These are phyloP conservation scores for Canariomyces notabilis DNA, from an alignment of 2,329 filamentous ascomycete species.

Conservation along the genomic window DNA sequence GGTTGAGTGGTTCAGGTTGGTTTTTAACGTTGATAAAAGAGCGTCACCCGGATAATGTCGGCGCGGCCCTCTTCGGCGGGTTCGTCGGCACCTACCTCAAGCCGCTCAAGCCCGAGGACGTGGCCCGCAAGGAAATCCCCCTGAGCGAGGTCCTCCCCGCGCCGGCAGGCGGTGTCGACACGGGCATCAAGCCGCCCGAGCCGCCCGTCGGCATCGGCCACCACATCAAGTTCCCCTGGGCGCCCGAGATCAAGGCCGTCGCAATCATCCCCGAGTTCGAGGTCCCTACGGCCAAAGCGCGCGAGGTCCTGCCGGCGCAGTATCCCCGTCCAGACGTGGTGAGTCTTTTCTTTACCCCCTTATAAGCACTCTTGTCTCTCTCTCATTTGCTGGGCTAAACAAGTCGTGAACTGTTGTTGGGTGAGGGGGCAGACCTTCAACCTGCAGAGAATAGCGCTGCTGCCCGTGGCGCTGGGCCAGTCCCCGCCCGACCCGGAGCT, in stretches of 20 bases:
- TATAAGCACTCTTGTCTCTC: neutral
- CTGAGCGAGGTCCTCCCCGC: conserved; percentile 88
- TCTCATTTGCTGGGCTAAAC: too few relatives aligned
- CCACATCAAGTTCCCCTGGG: conserved; percentile 94
- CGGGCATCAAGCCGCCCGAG: conserved; percentile 76
- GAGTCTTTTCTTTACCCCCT: conserved; percentile 32
- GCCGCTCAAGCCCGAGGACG: conserved; percentile 82
- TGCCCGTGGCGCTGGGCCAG: conserved; percentile 83
- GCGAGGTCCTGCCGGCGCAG: conserved; percentile 72
- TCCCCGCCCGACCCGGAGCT: conserved; percentile 87
- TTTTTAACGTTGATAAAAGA: conserved; percentile 42
- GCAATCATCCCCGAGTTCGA: conserved; percentile 96
- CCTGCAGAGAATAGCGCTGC: conserved; percentile 83
- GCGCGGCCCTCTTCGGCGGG: conserved; percentile 88
- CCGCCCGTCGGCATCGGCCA: conserved; percentile 92
- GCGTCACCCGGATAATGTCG: conserved; percentile 90
- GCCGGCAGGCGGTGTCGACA: conserved; percentile 86
- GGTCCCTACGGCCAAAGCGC: conserved; percentile 87
- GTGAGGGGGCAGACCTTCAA: conserved; percentile 65
- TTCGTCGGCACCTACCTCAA: conserved; percentile 97
- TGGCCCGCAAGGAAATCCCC: conserved; percentile 87
- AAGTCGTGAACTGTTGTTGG: too few relatives aligned
- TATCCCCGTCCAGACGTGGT: conserved; percentile 83
- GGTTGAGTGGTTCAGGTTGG: neutral
- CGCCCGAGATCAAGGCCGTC: conserved; percentile 90